Evolutionary conservation across 164 flowering plant species (phyloP).

Genomic region (Magnolia kwangsiensis): DNA sequence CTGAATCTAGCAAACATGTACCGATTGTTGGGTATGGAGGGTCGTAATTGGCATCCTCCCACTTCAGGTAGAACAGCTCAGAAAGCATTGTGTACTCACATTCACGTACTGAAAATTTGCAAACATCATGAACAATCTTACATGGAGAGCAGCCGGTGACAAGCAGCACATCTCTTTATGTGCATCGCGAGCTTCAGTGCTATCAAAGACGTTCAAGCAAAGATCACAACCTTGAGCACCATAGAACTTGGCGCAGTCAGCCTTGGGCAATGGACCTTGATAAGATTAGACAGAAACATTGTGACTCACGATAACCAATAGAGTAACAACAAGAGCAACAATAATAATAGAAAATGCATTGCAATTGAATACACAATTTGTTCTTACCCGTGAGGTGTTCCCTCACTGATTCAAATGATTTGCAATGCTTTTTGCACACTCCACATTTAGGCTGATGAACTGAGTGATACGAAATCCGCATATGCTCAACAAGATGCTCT

Average conservation of each 20-base stretch:
- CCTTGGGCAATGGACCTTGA: conserved; percentile 54
- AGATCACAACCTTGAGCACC: conserved; percentile 50
- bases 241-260: conserved; percentile 40
- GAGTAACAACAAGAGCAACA: background rate
- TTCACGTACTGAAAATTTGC: background rate
- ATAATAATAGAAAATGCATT: background rate
- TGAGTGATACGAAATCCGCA: conserved; percentile 63
- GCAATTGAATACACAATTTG: background rate
- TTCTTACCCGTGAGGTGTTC: conserved; percentile 58
- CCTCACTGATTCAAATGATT: conserved; percentile 63
- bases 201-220: conserved; percentile 58
- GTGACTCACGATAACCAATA: background rate
- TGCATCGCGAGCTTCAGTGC: conserved; percentile 25
- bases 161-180: conserved; percentile 47
- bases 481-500: conserved; percentile 70
- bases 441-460: conserved; percentile 72
- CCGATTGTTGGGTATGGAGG: background rate
- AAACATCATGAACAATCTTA: conserved; percentile 29
- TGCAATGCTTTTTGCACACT: conserved; percentile 61
- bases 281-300: background rate
- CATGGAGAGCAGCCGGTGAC: conserved; percentile 41
- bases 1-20: background rate
- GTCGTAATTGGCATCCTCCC: background rate
- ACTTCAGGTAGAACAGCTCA: background rate
- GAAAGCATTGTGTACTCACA: too few relatives aligned